Base-by-base conservation (phyloP, 441 rosid species). In the Euphorbia schlechtendalii region DNA sequence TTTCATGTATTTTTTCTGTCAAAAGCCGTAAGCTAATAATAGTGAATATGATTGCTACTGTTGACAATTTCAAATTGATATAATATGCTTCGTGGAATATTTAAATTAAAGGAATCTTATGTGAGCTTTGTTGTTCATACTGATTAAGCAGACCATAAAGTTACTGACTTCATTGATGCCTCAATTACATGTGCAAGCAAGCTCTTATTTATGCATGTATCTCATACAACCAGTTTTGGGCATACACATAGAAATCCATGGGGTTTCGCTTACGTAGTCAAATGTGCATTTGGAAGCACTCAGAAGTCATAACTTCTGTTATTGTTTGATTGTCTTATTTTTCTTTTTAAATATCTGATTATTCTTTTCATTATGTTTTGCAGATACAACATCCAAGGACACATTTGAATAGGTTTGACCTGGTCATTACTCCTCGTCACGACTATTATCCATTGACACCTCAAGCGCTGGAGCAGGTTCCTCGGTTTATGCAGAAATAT, bases 331-430 rank as follows among this genome's bases (percentile, higher is more conserved):
- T 53, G 5, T 22, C 46, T 18, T 58, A 4, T 25, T 13, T n/a
- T 13, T 48, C 3, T n/a, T n/a, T 43, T 12, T 12, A 41, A 65
- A 12, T 38, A 58, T 27, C 30, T 27, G 30, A 10, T n/a, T 18
- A 58, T 45, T 21, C 8, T 18, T 53, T 51, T 9, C n/a, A 56
- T 40, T 66, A 58, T 24, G 13, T 38, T n/a, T 61, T 55, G 64
- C 84, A 93, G 99, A 84, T 93, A 68, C 93, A 93, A 75, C 99
- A 88, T 81, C 99, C 99, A 4, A 80, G 97, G 81, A 67, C 86
- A 46, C 80, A 71, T 20, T 64, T 90, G 78, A 79, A 82, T 70
- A 86, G 95, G 81, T 93, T 93, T 83, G 99, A 93, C 79, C 68
- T 93, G 85, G 88, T 90, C 60, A 82, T 93, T 61, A 83, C 99